Evolutionary conservation across 2,329 filamentous ascomycete genomes (phyloP).

Genomic region (Curvularia lunata): DNA sequence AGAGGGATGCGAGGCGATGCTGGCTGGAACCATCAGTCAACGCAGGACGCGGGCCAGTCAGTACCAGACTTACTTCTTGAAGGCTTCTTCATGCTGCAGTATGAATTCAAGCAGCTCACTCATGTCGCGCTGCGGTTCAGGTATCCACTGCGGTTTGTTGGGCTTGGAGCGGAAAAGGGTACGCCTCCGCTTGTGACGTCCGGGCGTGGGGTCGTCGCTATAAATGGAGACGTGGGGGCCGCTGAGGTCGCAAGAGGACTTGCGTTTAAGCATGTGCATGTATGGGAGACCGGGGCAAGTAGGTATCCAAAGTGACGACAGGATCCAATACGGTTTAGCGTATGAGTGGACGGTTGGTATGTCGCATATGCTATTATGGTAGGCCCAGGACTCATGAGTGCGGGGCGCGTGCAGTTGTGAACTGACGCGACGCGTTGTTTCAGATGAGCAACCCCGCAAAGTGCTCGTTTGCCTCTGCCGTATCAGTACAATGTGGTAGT

Average conservation of each 20-base stretch:
- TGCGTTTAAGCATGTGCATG: conserved; percentile 35
- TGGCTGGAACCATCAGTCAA: conserved; percentile 53
- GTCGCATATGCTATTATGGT: background rate
- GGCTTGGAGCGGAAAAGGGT: conserved; percentile 29
- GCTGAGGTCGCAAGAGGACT: conserved; percentile 23
- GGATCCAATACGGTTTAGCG: conserved; percentile 10
- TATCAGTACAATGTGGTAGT: no score
- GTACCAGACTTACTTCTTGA: conserved; percentile 49
- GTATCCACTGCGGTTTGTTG: conserved; percentile 27
- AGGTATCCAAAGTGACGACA: conserved; percentile 4
- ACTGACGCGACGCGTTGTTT: conserved; percentile 23
- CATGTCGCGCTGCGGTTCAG: conserved; percentile 54
- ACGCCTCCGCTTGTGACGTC: conserved; percentile 30
- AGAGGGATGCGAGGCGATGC: conserved; percentile 81
- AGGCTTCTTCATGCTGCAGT: conserved; percentile 57
- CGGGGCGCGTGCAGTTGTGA: conserved; percentile 19
- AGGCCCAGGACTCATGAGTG: background rate
- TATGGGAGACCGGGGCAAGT: background rate
- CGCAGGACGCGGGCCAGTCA: background rate
- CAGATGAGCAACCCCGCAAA: conserved; percentile 7
- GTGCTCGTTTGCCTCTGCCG: background rate
- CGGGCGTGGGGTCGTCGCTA: conserved; percentile 26
- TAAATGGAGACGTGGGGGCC: conserved; percentile 32
- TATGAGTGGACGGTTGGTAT: conserved; percentile 4
- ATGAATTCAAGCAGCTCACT: conserved; percentile 71